phyloP scores from a whole-genome alignment of 495 filamentous ascomycete species.

The Apiosordaria backusii region DNA sequence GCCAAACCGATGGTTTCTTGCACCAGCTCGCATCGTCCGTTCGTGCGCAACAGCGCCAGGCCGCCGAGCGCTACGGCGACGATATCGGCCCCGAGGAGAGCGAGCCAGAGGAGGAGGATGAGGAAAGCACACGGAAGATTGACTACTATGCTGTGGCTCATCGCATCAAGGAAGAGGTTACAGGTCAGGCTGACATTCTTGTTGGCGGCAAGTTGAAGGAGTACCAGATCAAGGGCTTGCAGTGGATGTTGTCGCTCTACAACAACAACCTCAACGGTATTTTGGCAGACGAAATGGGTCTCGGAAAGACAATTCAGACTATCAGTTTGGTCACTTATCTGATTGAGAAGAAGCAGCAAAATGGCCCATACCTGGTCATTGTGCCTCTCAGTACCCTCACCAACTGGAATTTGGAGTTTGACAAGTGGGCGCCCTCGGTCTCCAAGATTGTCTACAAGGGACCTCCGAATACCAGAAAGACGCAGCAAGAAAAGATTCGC shows the following conservation, averaged over 20 bases:
- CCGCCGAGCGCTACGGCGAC: constrained; percentile 71
- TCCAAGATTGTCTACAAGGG: constrained; percentile 92
- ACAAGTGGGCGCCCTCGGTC: constrained; percentile 94
- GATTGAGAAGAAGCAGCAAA: constrained; percentile 91
- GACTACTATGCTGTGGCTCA: constrained; percentile 99
- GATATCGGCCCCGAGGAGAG: constrained; percentile 57
- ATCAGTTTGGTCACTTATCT: constrained; percentile 96
- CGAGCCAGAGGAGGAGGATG: constrained; percentile 64
- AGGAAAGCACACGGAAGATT: constrained; percentile 69
- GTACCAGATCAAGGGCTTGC: constrained; percentile 95
- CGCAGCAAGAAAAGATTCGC: constrained; percentile 88
- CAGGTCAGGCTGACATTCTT: constrained; percentile 73
- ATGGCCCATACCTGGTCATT: constrained; percentile 92
- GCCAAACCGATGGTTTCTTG: constrained; percentile 95
- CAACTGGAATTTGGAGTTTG: constrained; percentile 98
- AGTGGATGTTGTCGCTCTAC: constrained; percentile 99
- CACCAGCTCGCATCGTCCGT: constrained; percentile 92
- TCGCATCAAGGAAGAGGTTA: constrained; percentile 87
- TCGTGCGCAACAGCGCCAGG: constrained; percentile 81
- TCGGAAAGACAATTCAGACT: constrained; percentile 98
- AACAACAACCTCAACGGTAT: constrained; percentile 99
- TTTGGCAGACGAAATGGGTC: constrained; percentile 98
- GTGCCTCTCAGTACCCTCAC: constrained; percentile 94
- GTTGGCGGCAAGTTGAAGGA: constrained; percentile 92
- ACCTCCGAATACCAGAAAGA: constrained; percentile 81